Evolutionary conservation across 164 flowering plant species (phyloP).

Genomic region (Umbellularia californica): DNA sequence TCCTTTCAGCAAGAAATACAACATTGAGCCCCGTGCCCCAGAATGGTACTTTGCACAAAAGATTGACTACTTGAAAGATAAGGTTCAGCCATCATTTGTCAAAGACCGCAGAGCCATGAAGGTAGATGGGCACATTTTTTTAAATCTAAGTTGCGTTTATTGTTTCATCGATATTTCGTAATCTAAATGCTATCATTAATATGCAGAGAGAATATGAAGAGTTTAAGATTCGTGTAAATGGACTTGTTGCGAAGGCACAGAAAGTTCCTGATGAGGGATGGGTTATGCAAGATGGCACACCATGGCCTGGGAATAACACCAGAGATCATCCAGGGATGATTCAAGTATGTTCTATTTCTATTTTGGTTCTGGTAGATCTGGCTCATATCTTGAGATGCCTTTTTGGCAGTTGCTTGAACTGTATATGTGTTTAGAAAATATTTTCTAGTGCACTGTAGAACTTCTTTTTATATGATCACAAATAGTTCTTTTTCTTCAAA

Average conservation of each 20-base stretch:
- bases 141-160: background rate
- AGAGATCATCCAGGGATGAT: constrained; percentile 68
- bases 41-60: constrained; percentile 52
- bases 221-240: constrained; percentile 50
- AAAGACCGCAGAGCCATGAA: constrained; percentile 58
- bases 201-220: constrained; percentile 56
- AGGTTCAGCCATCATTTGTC: constrained; percentile 51
- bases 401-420: background rate
- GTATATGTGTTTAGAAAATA: background rate
- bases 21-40: constrained; percentile 53
- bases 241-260: constrained; percentile 42
- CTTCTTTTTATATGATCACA: too few relatives aligned
- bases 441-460: too few relatives aligned
- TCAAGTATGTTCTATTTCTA: constrained; percentile 31
- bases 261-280: constrained; percentile 59
- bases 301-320: constrained; percentile 60
- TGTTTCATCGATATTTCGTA: background rate
- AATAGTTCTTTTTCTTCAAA: too few relatives aligned
- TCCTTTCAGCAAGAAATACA: constrained; percentile 52
- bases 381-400: background rate
- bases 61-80: constrained; percentile 52
- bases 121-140: constrained; percentile 20
- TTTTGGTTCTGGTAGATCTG: constrained; percentile 1
- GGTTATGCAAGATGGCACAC: constrained; percentile 66
- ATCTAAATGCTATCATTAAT: background rate